phyloP scores from a whole-genome alignment of 768 basidiomycete species.

The Boletus rubropictus region DNA sequence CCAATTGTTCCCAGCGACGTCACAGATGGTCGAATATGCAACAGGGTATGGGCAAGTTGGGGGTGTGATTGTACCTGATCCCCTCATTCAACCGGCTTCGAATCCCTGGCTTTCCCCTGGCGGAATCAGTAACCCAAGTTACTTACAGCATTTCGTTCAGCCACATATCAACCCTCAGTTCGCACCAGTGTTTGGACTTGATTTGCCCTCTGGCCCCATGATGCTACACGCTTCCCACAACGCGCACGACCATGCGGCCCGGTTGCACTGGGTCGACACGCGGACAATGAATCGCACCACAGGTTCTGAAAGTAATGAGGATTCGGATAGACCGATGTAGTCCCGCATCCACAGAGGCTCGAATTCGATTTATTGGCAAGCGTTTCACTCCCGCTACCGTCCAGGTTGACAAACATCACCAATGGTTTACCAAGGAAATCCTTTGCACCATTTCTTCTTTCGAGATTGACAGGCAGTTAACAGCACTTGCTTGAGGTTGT shows the following conservation, averaged over 20 bases:
- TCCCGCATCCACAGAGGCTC: slow-evolving; percentile 5
- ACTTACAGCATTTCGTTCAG: slow-evolving; percentile 43
- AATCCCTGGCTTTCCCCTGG: slow-evolving; percentile 18
- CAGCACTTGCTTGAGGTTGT: not conserved
- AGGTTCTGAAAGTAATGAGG: slow-evolving; percentile 21
- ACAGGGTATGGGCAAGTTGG: slow-evolving; percentile 38
- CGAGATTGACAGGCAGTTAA: not conserved
- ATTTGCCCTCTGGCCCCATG: slow-evolving; percentile 27
- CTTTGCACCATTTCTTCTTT: not conserved
- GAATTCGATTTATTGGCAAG: slow-evolving; percentile 18
- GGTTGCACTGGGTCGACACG: slow-evolving; percentile 31
- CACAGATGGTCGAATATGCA: slow-evolving; percentile 42
- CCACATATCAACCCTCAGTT: slow-evolving; percentile 84
- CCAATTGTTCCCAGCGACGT: slow-evolving; percentile 38
- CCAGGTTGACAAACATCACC: not conserved
- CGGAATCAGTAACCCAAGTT: slow-evolving; percentile 9
- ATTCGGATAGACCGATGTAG: slow-evolving; percentile 28
- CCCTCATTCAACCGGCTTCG: slow-evolving; percentile 6
- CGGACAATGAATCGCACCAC: slow-evolving; percentile 34
- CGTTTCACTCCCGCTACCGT: not conserved
- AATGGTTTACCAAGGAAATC: not conserved
- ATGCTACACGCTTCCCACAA: slow-evolving; percentile 18
- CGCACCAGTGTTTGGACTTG: slow-evolving; percentile 57
- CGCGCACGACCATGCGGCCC: slow-evolving; percentile 8
- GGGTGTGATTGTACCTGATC: slow-evolving; percentile 18